Percentiles rank a stretch among this genome's conserved stretches.
Evolutionary conservation across 306 rosid genomes (phyloP).

Genomic region (Hylodesmum podocarpum): DNA sequence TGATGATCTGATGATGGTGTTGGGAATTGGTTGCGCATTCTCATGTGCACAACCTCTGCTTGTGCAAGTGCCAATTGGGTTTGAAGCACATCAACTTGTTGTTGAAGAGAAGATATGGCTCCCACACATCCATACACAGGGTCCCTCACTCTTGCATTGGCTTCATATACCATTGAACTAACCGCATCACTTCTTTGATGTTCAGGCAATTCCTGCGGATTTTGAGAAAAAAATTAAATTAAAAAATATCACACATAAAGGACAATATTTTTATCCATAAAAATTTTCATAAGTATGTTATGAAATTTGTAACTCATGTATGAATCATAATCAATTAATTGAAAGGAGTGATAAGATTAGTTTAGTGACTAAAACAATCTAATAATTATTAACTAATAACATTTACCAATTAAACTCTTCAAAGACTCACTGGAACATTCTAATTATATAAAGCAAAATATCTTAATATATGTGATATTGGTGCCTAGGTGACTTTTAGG

Average conservation of each 20-base stretch:
- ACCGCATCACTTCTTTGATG: slow-evolving; percentile 91
- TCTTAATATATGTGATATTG: not conserved
- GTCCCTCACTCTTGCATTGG: slow-evolving; percentile 90
- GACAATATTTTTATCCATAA: no score
- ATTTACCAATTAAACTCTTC: no score
- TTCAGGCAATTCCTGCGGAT: slow-evolving; percentile 72
- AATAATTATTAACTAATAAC: no score
- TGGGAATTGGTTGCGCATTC: slow-evolving; percentile 50
- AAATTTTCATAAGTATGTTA: no score
- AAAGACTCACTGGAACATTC: no score
- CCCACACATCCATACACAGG: slow-evolving; percentile 97
- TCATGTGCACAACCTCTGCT: slow-evolving; percentile 81
- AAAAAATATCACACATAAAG: not conserved
- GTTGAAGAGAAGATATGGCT: slow-evolving; percentile 87
- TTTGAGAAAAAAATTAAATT: not conserved
- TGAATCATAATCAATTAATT: no score
- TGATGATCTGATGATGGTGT: slow-evolving; percentile 22
- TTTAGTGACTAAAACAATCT: no score
- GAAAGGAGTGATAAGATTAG: no score
- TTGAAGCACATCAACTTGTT: slow-evolving; percentile 77
- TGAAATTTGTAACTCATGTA: no score
- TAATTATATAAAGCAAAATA: not conserved
- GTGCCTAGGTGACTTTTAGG: not conserved
- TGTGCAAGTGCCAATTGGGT: slow-evolving; percentile 76
- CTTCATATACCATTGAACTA: slow-evolving; percentile 95